phyloP scores from a whole-genome alignment of 441 rosid genomes.

The Pelargonium australe region DNA sequence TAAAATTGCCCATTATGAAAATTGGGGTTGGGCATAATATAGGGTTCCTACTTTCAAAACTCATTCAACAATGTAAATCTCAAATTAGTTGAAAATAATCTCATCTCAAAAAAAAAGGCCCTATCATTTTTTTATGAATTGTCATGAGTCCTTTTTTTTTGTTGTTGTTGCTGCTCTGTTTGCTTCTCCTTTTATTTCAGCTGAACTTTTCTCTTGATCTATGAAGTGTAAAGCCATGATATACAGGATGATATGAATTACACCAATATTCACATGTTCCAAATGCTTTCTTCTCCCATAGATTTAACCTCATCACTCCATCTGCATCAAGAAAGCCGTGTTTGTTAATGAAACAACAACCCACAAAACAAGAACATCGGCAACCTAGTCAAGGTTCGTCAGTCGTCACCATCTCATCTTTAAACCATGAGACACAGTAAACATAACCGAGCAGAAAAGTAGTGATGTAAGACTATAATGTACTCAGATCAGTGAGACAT shows the following conservation, averaged over 20 bases:
- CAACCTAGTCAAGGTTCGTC: background rate
- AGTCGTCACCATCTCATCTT: background rate
- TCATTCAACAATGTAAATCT: background rate
- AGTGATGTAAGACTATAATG: background rate
- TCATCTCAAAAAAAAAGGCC: background rate
- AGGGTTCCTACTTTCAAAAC: background rate
- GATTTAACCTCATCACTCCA: constrained; percentile 1
- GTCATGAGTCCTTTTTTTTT: background rate
- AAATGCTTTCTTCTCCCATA: background rate
- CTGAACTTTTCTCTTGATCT: background rate
- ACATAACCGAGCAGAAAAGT: no score
- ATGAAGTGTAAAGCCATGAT: background rate
- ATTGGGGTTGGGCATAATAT: background rate
- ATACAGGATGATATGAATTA: background rate
- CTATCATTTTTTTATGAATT: background rate
- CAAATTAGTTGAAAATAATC: background rate
- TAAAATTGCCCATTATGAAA: no score
- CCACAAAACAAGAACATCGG: background rate
- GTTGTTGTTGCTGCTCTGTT: background rate
- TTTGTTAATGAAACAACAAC: background rate
- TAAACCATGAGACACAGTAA: background rate
- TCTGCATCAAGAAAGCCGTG: constrained; percentile 14
- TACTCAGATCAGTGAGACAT: background rate
- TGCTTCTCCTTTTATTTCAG: background rate
- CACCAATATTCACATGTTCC: constrained; percentile 8